Base-by-base conservation (phyloP, 2,329 filamentous ascomycete species). In the Colletotrichum magnum region DNA sequence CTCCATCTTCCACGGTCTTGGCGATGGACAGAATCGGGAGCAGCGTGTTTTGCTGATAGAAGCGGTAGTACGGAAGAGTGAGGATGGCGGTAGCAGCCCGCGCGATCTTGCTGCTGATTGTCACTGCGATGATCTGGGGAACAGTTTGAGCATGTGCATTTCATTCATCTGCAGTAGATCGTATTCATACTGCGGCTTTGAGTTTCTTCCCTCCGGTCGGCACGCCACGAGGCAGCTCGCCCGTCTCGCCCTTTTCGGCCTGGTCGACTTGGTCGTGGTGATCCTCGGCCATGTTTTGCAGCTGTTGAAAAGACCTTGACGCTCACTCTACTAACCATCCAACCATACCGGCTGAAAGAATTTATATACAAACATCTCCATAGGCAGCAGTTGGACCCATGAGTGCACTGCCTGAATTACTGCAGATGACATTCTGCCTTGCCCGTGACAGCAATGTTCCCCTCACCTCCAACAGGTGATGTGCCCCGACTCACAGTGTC, bases 51-150 rank as follows among this genome's bases (percentile, higher is more conserved):
- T 76, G 74, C 9, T 73, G 69, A 57, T 74, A 75, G 47, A 75
- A 76, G 6, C 74, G 70, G 52, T 76, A 74, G 45, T 76, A 75
- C 1, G 75, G 74, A 1, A 76, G 69, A 1, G 74, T 76, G 36
- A 75, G n/a, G n/a, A 73, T 58, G 28, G 68, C 45, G 15, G 67
- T 70, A 28, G 67, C 36, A n/a, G 62, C 39, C 6, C 58, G 43
- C 1, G 69, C 69, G 36, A 71, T 43, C 26, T 66, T 71, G 39
- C 69, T 52, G 41, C 54, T 61, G 9, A 70, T 12, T 1, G 67
- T 60, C 32, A 61, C 66, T 18, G 41, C 58, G 36, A 67, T 16
- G 16, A 70, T 71, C 69, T 71, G 32, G 32, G 32, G 10, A 36
- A 6, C 32, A 12, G 10, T 36, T 12, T 36, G 32, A 36, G 32